Percentiles rank a stretch among this genome's conserved stretches.
phyloP scores from a whole-genome alignment of 2,329 filamentous ascomycete genomes.

The Pseudogymnoascus sp. region DNA sequence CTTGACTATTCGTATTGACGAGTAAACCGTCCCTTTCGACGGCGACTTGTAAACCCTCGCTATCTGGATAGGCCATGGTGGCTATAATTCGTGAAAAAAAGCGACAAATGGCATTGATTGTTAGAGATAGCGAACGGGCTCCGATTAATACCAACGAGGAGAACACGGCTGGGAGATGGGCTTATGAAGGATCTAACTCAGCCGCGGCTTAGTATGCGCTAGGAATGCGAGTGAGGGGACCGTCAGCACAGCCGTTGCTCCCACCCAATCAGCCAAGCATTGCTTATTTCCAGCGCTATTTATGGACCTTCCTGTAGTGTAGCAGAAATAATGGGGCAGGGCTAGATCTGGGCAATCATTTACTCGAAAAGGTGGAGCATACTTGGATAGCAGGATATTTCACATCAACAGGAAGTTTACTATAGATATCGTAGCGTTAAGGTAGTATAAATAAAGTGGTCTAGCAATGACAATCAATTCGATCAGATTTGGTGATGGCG shows the following conservation, averaged over 20 bases:
- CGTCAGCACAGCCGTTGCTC: slow-evolving; percentile 49
- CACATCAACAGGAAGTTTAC: neutral
- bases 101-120: neutral
- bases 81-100: neutral
- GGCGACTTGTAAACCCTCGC: neutral
- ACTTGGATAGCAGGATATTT: neutral
- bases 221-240: neutral
- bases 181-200: neutral
- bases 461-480: neutral
- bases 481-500: neutral
- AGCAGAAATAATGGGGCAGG: neutral
- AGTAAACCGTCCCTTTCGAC: neutral
- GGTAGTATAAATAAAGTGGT: neutral
- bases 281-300: slow-evolving; percentile 10
- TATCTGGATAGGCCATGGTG: neutral
- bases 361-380: neutral
- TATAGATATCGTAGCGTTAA: neutral
- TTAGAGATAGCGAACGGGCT: neutral
- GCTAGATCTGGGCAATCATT: neutral
- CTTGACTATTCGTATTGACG: neutral
- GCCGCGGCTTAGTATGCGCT: slow-evolving; percentile 22
- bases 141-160: neutral
- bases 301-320: neutral
- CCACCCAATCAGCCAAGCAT: slow-evolving; percentile 47
- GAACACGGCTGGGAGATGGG: neutral